phyloP scores from a whole-genome alignment of 2,329 filamentous ascomycete species.

The Alternaria sp. region DNA sequence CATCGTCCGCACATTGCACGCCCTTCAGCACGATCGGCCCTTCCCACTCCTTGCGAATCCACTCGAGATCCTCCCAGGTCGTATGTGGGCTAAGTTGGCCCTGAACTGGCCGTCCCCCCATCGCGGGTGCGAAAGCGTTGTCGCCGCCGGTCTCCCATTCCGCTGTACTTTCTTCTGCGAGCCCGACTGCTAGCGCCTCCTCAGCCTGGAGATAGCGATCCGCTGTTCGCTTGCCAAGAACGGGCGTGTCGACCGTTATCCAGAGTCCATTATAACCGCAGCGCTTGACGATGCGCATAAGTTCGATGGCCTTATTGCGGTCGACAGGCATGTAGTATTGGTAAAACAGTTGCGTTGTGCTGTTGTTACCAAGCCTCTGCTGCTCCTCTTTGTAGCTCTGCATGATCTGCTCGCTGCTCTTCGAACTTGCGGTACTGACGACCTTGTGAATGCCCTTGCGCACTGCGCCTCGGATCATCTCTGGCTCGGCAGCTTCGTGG shows the following conservation, averaged over 20 bases:
- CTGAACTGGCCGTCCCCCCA: conserved; percentile 53
- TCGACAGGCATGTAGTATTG: conserved; percentile 48
- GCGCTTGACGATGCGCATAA: conserved; percentile 40
- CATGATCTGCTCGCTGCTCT: conserved; percentile 43
- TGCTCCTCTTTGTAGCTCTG: conserved; percentile 35
- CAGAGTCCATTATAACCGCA: conserved; percentile 44
- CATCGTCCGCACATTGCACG: conserved; percentile 54
- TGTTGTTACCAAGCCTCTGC: conserved; percentile 28
- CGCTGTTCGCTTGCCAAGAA: conserved; percentile 44
- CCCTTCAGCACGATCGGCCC: conserved; percentile 55
- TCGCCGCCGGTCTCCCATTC: conserved; percentile 60
- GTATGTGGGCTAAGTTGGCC: conserved; percentile 53
- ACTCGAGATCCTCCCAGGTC: conserved; percentile 56
- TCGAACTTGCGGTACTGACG: conserved; percentile 44
- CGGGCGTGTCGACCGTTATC: conserved; percentile 47
- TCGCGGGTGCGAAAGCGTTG: conserved; percentile 64
- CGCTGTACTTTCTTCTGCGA: conserved; percentile 58
- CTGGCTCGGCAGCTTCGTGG: conserved; percentile 45
- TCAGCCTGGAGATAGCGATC: conserved; percentile 52
- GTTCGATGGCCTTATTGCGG: conserved; percentile 36
- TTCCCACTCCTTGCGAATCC: conserved; percentile 50
- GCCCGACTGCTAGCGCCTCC: conserved; percentile 57
- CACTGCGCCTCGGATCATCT: conserved; percentile 45
- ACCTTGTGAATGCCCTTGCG: conserved; percentile 45
- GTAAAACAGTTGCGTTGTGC: conserved; percentile 41